A percentile compares a stretch with the other conserved stretches of the same genome.
phyloP scores from a whole-genome alignment of 1,139 yeast genomes.

The Taiozyma onychis region DNA sequence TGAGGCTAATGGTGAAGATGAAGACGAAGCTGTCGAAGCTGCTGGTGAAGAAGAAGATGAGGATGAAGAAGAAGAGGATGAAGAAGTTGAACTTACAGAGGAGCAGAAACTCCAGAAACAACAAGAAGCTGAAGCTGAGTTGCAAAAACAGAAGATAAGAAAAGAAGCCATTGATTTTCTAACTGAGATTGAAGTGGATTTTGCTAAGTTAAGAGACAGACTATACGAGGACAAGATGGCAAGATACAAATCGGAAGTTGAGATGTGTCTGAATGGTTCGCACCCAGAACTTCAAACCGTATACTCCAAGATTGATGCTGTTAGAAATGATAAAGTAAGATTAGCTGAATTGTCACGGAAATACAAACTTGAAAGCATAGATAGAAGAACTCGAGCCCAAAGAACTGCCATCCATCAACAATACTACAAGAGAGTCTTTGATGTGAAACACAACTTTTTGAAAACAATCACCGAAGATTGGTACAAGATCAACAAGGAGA shows the following conservation, averaged over 20 bases:
- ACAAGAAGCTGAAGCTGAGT: constrained; percentile 41
- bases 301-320: constrained; percentile 65
- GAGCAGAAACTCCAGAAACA: constrained; percentile 29
- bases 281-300: constrained; percentile 76
- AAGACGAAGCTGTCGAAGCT: neutral
- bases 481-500: constrained; percentile 89
- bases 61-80: constrained; percentile 16
- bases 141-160: constrained; percentile 41
- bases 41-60: constrained; percentile 4
- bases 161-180: constrained; percentile 63
- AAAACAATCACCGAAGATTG: constrained; percentile 77
- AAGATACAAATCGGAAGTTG: constrained; percentile 74
- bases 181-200: constrained; percentile 74
- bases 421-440: constrained; percentile 63
- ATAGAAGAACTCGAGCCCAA: constrained; percentile 73
- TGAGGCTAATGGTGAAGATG: constrained; percentile 13
- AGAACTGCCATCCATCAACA: constrained; percentile 84
- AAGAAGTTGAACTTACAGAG: constrained; percentile 23
- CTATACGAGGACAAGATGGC: constrained; percentile 69
- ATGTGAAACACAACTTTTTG: constrained; percentile 60
- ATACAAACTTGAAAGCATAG: constrained; percentile 71
- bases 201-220: constrained; percentile 80
- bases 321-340: constrained; percentile 62
- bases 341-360: constrained; percentile 64
- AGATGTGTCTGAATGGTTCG: constrained; percentile 81